These are phyloP conservation scores for Fusarium solani-melongenae DNA, from an alignment of 2,329 filamentous ascomycete species.

Conservation along the genomic window DNA sequence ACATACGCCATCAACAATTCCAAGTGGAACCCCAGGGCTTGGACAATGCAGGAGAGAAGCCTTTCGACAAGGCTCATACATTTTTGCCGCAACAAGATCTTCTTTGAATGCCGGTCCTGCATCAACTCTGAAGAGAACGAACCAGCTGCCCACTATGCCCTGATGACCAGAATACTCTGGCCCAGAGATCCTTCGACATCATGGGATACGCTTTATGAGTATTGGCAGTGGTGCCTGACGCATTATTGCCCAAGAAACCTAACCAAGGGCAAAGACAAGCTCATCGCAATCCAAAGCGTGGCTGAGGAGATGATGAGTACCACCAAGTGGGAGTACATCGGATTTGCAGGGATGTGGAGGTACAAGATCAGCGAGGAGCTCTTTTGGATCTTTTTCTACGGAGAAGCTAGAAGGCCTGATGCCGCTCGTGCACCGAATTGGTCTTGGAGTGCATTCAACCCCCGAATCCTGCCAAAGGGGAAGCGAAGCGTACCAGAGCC, in stretches of 20 bases:
- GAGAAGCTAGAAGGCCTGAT: background rate
- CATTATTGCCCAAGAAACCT: background rate
- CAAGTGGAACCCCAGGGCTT: background rate
- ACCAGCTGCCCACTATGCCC: background rate
- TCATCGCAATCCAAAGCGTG: background rate
- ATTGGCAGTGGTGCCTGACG: background rate
- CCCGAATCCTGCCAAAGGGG: background rate
- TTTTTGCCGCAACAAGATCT: background rate
- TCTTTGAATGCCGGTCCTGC: conserved; percentile 4
- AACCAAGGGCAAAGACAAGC: background rate
- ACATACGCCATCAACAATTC: background rate
- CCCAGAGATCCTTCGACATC: background rate
- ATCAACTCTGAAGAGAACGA: background rate
- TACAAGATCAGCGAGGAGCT: background rate
- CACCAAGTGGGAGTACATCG: background rate
- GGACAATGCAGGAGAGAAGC: background rate
- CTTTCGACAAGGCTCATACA: background rate
- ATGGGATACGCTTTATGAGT: background rate
- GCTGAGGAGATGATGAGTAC: background rate
- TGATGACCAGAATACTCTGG: background rate
- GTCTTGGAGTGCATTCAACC: background rate
- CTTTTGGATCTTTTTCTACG: background rate
- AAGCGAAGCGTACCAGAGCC: background rate
- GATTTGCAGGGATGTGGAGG: background rate
- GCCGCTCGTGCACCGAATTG: background rate